Evolutionary conservation across 129 eudicot species (phyloP).

Genomic region (Lactuca sativa): DNA sequence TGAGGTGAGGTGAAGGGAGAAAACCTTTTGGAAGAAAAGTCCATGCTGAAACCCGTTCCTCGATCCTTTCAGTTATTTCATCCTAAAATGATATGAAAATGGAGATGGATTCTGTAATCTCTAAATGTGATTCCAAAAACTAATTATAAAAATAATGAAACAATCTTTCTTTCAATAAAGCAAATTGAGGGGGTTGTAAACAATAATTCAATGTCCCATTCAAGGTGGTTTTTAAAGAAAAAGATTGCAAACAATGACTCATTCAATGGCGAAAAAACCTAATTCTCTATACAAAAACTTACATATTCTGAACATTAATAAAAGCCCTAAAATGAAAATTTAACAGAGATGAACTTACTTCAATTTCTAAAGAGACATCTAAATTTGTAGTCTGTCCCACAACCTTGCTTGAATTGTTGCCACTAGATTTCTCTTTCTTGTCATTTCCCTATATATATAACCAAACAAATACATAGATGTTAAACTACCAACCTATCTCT

Average conservation of each 20-base stretch:
- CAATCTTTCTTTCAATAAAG: neutral
- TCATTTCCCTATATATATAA: conserved; percentile 40
- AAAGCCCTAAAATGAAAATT: neutral
- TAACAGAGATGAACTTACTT: conserved; percentile 34
- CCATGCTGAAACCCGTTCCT: conserved; percentile 90
- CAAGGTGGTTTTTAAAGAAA: neutral
- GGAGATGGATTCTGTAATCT: no score
- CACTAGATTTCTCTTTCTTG: conserved; percentile 15
- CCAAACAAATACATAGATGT: conserved; percentile 15
- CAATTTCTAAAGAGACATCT: conserved; percentile 25
- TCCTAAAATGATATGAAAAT: conserved; percentile 44
- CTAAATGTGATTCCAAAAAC: neutral
- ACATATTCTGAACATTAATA: neutral
- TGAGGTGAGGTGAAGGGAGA: neutral
- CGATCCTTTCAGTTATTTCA: conserved; percentile 55
- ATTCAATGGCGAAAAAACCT: conserved; percentile 6
- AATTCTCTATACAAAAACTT: conserved; percentile 6
- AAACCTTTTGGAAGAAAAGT: conserved; percentile 85
- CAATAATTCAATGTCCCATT: no score
- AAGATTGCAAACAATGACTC: neutral
- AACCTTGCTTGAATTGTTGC: conserved; percentile 28
- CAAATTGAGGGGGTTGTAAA: no score
- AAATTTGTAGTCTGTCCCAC: conserved; percentile 21
- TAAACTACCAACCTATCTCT: neutral
- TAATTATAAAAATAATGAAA: neutral